Evolutionary conservation across 2,329 filamentous ascomycete genomes (phyloP), one percentile per base, ranked within the genome.

Genomic region (Sphaerostilbella broomeana): DNA sequence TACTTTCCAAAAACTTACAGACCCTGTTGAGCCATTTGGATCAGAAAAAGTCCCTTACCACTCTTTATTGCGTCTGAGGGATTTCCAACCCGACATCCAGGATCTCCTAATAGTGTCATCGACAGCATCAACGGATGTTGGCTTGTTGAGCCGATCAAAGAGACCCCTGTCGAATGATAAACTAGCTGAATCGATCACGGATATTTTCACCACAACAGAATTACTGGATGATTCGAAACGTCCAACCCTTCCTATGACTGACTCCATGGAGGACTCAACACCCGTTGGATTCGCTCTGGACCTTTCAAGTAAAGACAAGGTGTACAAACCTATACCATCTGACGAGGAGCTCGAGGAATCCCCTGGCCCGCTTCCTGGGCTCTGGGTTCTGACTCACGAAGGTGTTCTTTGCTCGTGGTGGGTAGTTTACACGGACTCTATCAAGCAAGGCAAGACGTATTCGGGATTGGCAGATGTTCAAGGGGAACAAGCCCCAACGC

Each of bases 391-490:
- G 12, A 97, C 94, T 44, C 82, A 95, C 49, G 86, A 95, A 54
- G 92, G 92, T 47, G 66, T 94, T 8, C 68, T 98, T 12, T 79
- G 78, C 31, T 75, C 80, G 10, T 98, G 90, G 88, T 95, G 90
- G 86, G 65, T 97, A 29, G 75, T 97, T 15, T 95, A 95, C 63
- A 78, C 84, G 24, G 87, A 94, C 28, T 88, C 90, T 2, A 80
- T 98, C 45, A 77, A 81, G 43, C 70, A 81, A 51, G 81, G 81
- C 4, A 78, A 77, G 6, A 75, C 77, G 1, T 97, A 88, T 58
- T 75, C 82, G 27, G 85, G 84, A 4, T 68, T 95, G 47, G 66
- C 72, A 27, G 66, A 63, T 30, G 67, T 66, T 21, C 65, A 69
- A 42, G 60, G 61, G 3, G 47, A 53, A 12, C 42, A 57, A 47